Conservation (phyloP, 108 stramenopile genomes). For the Nannochloropsis gaditana region DNA sequence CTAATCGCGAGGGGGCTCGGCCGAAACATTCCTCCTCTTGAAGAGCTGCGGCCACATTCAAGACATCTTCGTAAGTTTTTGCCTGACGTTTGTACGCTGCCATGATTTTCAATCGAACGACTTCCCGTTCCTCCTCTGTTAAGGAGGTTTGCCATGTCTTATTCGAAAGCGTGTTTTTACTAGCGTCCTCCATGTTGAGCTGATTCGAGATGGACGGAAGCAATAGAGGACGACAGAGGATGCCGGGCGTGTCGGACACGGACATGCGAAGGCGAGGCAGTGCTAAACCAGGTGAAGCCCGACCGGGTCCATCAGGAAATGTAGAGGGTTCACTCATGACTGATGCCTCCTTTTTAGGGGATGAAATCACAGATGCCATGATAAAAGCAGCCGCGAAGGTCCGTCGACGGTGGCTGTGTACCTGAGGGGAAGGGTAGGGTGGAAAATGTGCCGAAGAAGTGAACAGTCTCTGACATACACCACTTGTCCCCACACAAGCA, state of each 20-base stretch:
- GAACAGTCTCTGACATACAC: too few relatives aligned
- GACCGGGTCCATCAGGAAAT: too few relatives aligned
- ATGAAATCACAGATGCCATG: too few relatives aligned
- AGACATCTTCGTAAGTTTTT: background rate
- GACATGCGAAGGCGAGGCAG: background rate
- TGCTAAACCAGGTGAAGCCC: background rate
- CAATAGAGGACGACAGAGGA: background rate
- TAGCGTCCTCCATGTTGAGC: background rate
- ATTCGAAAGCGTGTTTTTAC: background rate
- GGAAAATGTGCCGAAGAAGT: too few relatives aligned
- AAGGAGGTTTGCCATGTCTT: background rate
- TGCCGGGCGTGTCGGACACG: background rate
- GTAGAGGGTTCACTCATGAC: too few relatives aligned
- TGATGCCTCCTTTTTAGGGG: too few relatives aligned
- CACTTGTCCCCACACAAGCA: too few relatives aligned
- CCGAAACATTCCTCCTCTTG: background rate
- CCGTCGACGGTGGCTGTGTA: too few relatives aligned
- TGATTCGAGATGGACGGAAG: background rate
- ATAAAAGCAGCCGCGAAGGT: too few relatives aligned
- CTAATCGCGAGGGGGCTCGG: background rate
- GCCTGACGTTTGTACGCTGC: conserved; percentile 14
- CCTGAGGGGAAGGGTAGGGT: too few relatives aligned
- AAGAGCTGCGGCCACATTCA: background rate
- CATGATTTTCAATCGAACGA: background rate
- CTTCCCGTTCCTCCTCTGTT: background rate